Base-by-base conservation (phyloP, 331 rosid genomes). In the Pyrus hybrid region DNA sequence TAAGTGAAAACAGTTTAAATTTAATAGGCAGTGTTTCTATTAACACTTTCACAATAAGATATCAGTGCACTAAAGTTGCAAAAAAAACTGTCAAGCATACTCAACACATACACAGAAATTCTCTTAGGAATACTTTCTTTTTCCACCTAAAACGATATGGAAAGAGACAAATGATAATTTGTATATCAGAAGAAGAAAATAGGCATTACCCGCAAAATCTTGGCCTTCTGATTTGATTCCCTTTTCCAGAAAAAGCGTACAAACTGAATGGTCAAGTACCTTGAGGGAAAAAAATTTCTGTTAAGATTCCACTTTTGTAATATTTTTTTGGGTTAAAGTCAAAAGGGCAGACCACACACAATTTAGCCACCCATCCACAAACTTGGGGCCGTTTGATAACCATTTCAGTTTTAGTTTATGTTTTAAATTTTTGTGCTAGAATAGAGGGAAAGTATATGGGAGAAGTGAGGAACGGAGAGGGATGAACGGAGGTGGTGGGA, bases 181-280 rank as follows among this genome's bases (percentile, higher is more conserved):
- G 35, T 25, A 64, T 3, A 22, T 45, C 25, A 10, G 3, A 37
- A 78, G 32, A 58, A 80, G 76, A 72, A 25, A 76, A 76, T 33
- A 72, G 83, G 66, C 70, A 66, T 83, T 85, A 95, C 99, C 87
- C 99, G 86, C 83, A 95, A 88, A 87, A 95, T 95, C 87, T 95
- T 95, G 77, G 99, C 99, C 86, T 95, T 95, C 68, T 95, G 97
- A 80, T 92, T 92, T 51, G 97, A 90, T 79, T 95, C 99, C 83
- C 99, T 90, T 90, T 95, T 95, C 99, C 99, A 95, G 88, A 95
- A 95, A 83, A 95, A 95, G 60, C 97, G 97, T 54, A 92, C 99
- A 75, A 95, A 95, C 82, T 95, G 99, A 88, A 95, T 63, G 14
- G 99, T 95, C 89, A 95, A 80, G 83, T 92, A 95, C 91, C 99